These are phyloP conservation scores for Solanum raphanifolium DNA, from an alignment of 257 asterid species.

Conservation along the genomic window DNA sequence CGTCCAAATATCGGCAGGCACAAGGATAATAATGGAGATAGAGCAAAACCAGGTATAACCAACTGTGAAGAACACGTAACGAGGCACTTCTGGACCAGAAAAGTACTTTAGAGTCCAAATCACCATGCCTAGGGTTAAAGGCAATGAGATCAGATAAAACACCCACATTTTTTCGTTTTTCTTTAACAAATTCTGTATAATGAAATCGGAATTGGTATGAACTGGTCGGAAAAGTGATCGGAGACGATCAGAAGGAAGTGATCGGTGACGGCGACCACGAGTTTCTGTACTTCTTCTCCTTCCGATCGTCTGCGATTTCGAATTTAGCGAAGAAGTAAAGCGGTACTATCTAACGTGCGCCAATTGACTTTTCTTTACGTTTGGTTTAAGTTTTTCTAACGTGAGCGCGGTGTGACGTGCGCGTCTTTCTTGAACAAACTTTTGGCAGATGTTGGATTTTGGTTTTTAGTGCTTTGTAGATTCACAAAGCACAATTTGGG, in stretches of 20 bases:
- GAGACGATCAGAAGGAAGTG: background rate
- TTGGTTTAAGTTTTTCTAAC: background rate
- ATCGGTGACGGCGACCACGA: background rate
- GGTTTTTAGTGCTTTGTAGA: background rate
- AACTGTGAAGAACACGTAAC: conserved; percentile 80
- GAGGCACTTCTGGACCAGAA: conserved; percentile 91
- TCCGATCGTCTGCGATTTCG: background rate
- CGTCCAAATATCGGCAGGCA: conserved; percentile 99
- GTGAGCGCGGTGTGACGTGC: conserved; percentile 5
- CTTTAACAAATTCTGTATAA: background rate
- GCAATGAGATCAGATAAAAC: conserved; percentile 94
- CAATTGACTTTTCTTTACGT: background rate
- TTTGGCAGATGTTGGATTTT: background rate
- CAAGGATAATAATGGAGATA: conserved; percentile 90
- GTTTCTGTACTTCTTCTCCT: background rate
- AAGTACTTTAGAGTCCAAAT: conserved; percentile 74
- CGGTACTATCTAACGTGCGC: background rate
- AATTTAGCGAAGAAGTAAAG: background rate
- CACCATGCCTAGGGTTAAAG: conserved; percentile 87
- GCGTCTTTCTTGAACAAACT: background rate
- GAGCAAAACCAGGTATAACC: conserved; percentile 99
- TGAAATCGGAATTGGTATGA: background rate
- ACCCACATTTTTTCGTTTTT: conserved; percentile 65
- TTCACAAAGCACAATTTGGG: background rate
- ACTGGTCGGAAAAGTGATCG: background rate